These are phyloP conservation scores for Ophiostoma piceae DNA, from an alignment of 2,329 filamentous ascomycete species.

Conservation along the genomic window DNA sequence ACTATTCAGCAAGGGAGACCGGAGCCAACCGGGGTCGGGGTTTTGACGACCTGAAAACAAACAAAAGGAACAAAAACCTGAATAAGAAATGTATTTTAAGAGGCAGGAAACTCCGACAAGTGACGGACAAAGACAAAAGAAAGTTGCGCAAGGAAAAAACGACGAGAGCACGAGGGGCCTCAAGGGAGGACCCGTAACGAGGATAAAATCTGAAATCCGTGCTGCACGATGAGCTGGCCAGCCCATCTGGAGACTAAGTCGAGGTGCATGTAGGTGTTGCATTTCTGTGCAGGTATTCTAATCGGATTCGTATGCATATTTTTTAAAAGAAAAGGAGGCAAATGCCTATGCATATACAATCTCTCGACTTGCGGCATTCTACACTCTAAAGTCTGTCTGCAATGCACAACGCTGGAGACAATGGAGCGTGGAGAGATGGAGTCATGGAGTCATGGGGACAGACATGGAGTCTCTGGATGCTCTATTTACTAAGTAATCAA, in stretches of 20 bases:
- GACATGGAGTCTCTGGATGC: background rate
- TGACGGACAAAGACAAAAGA: background rate
- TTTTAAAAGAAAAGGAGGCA: background rate
- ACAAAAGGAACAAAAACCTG: background rate
- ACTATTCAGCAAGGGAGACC: background rate
- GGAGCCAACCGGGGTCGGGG: background rate
- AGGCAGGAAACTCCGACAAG: background rate
- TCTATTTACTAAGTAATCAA: background rate
- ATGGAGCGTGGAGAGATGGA: background rate
- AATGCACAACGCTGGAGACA: background rate
- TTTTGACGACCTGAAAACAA: background rate
- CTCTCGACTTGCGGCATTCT: background rate
- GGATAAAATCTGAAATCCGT: background rate
- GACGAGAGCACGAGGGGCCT: background rate
- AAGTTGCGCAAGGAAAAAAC: background rate
- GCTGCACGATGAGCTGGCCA: conserved; percentile 3
- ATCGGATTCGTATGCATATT: background rate
- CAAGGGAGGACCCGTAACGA: background rate
- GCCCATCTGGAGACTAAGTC: background rate
- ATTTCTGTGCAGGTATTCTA: background rate
- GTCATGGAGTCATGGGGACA: background rate
- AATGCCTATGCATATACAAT: background rate
- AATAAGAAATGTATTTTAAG: no score
- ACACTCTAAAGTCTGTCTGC: background rate
- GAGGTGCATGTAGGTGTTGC: background rate